These are phyloP conservation scores for Scheffersomyces coipomensis DNA, from an alignment of 805 yeast genomes.

Conservation along the genomic window DNA sequence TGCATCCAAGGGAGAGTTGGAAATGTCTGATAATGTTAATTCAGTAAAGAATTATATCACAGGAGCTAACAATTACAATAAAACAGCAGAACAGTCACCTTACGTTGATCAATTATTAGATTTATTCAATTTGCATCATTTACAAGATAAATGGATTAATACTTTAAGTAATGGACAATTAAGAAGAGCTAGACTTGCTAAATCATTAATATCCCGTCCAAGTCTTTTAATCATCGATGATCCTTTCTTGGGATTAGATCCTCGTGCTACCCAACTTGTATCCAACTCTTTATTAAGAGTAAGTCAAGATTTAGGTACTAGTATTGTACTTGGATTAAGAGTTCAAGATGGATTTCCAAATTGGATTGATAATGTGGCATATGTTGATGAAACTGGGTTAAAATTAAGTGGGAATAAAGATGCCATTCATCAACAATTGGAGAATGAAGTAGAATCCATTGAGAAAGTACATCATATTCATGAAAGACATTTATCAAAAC, in stretches of 20 bases:
- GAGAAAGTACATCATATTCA: constrained; percentile 12
- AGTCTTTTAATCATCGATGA: constrained; percentile 76
- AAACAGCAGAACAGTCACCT: constrained; percentile 15
- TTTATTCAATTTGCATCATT: constrained; percentile 51
- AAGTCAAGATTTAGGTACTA: constrained; percentile 40
- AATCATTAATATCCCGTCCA: constrained; percentile 65
- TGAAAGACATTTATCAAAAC: background rate
- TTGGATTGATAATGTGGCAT: constrained; percentile 76
- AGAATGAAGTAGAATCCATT: background rate
- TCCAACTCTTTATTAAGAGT: constrained; percentile 46
- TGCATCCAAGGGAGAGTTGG: constrained; percentile 61
- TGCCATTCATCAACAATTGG: constrained; percentile 14
- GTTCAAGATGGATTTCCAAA: constrained; percentile 72
- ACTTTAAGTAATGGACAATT: constrained; percentile 92
- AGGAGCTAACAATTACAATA: constrained; percentile 52
- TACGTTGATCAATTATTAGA: constrained; percentile 44
- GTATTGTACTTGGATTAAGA: constrained; percentile 73
- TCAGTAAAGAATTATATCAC: constrained; percentile 55
- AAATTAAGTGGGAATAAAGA: constrained; percentile 42
- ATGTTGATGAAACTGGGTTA: constrained; percentile 58
- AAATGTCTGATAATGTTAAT: constrained; percentile 60
- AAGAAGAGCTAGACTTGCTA: constrained; percentile 85
- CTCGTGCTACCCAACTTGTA: constrained; percentile 61
- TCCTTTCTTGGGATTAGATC: constrained; percentile 90
- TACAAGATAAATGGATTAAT: constrained; percentile 75